A percentile compares a stretch with the other conserved stretches of the same genome.
Conservation (phyloP, 2,329 filamentous ascomycete genomes). For the Penicillium sp. region DNA sequence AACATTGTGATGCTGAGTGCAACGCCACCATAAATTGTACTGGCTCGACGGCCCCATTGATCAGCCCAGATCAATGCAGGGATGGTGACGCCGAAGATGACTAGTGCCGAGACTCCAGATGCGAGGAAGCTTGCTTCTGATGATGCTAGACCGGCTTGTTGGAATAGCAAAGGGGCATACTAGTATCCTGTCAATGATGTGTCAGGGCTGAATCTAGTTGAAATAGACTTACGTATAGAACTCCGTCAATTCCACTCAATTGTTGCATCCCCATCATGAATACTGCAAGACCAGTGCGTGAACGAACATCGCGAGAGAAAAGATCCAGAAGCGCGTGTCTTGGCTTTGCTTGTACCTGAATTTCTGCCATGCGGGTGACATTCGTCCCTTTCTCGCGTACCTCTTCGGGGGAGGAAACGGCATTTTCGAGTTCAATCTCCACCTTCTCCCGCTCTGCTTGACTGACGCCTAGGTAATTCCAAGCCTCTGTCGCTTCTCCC, state of each 20-base stretch:
- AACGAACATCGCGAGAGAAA: conserved; percentile 46
- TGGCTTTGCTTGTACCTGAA: not conserved
- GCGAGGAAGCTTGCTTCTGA: conserved; percentile 59
- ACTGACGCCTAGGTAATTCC: conserved; percentile 48
- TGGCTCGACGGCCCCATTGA: conserved; percentile 57
- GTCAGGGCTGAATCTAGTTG: not conserved
- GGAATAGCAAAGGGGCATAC: conserved; percentile 63
- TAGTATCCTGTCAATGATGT: conserved; percentile 23
- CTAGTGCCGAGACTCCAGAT: conserved; percentile 60
- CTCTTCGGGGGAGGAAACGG: not conserved
- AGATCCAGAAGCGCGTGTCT: conserved; percentile 21
- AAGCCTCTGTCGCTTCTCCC: conserved; percentile 46
- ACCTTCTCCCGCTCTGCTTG: conserved; percentile 51
- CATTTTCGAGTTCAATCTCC: conserved; percentile 35
- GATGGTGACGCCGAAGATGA: conserved; percentile 59
- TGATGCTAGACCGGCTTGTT: conserved; percentile 58
- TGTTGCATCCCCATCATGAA: conserved; percentile 63
- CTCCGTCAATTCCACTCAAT: conserved; percentile 62
- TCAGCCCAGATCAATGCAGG: conserved; percentile 59
- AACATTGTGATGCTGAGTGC: conserved; percentile 45
- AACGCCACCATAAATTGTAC: conserved; percentile 56
- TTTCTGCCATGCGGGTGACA: not conserved
- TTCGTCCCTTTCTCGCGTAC: conserved; percentile 14
- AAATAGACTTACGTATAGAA: conserved; percentile 54
- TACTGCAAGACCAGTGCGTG: conserved; percentile 53